Conservation (phyloP, 73 alveolate species). For the Paramecium caudatum region DNA sequence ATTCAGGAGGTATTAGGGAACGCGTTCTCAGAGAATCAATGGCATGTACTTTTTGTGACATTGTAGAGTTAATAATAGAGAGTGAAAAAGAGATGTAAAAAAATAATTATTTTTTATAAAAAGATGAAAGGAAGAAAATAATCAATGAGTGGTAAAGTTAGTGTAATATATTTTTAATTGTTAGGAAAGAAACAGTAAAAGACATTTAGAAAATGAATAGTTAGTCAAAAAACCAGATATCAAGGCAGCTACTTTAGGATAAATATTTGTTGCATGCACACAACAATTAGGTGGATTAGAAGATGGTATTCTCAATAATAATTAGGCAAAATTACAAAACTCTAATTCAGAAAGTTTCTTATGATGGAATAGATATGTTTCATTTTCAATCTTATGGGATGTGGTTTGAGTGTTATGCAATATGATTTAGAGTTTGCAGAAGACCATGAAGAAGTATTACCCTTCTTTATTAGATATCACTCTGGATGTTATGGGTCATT, state of each 20-base stretch:
- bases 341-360: slow-evolving; percentile 9
- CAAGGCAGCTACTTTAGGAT: slow-evolving; percentile 22
- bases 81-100: not conserved
- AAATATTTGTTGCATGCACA: slow-evolving; percentile 5
- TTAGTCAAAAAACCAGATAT: slow-evolving; percentile 23
- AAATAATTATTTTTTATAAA: not conserved
- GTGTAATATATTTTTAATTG: not conserved
- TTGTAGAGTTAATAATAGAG: slow-evolving; percentile 15
- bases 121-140: slow-evolving; percentile 11
- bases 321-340: slow-evolving; percentile 10
- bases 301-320: not conserved
- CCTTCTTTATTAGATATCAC: not conserved
- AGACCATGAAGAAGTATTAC: not conserved
- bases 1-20: slow-evolving; percentile 57
- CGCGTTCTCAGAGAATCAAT: slow-evolving; percentile 68
- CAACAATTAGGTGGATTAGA: slow-evolving; percentile 57
- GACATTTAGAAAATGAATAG: slow-evolving; percentile 52
- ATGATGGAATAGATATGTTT: slow-evolving; percentile 26
- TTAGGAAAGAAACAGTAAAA: slow-evolving; percentile 35
- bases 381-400: slow-evolving; percentile 9
- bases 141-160: slow-evolving; percentile 18
- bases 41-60: slow-evolving; percentile 50
- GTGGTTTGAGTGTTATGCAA: slow-evolving; percentile 37
- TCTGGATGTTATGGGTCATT: slow-evolving; percentile 25
- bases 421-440: slow-evolving; percentile 38